Evolutionary conservation across 768 basidiomycete species (phyloP), one percentile per base, ranked within the genome.

Genomic region (Pleurotus salmoneostramineus): DNA sequence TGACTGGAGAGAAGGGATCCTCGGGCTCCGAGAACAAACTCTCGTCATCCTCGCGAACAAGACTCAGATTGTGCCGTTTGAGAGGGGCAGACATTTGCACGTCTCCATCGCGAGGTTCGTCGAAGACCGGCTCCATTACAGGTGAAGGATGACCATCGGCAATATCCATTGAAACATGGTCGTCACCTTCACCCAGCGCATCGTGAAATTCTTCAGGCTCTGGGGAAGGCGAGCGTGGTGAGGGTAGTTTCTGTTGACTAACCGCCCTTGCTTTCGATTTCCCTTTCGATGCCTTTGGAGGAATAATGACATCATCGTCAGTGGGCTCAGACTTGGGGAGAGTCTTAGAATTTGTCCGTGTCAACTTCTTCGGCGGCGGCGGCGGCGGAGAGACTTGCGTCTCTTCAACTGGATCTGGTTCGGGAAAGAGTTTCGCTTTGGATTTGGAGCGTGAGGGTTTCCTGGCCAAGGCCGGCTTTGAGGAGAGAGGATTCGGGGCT

Each of bases 321-420:
- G 54, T 44, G 43, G 56, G 49, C 47, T 56, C 36, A 37, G 34
- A n/a, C 58, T 33, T 14, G 58, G 62, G 2, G 62, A 62, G 6
- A 60, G 61, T 2, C 61, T 57, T 7, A 61, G 44, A 10, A 57
- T 50, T 6, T 59, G 61, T 17, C 51, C 58, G 42, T 8, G 49
- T 10, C 7, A 61, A 61, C 61, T 60, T 62, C 12, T 60, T 60
- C 33, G 57, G 43, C 27, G 61, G 57, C 8, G 60, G 42, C 12
- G 63, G 34, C 17, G 55, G 48, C 50, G 43, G 58, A 45, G 56
- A 51, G 64, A 31, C 44, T 61, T 14, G 48, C 60, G 35, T 32
- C n/a, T 55, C 52, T 12, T 55, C 52, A 10, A 15, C 52, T 44
- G n/a, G 52, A 7, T 40, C 40, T 3, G 36, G n/a, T 37, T 49